These are phyloP conservation scores for Coemansia sp. DNA, from an alignment of 192 early-diverging fungal species.

Conservation along the genomic window DNA sequence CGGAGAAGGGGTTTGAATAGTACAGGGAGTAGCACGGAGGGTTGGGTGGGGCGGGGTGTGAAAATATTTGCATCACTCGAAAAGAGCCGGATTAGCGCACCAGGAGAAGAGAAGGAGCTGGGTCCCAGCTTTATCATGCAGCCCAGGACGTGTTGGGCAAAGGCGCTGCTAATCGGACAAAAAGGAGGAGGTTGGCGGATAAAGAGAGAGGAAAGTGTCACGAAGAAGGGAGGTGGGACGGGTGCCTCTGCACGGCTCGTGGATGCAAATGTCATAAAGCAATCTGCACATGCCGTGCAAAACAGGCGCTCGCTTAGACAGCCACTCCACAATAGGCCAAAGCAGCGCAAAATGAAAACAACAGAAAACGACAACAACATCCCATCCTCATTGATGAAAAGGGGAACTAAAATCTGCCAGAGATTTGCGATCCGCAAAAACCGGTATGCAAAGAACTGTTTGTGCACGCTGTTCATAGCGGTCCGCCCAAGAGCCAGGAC, in stretches of 20 bases:
- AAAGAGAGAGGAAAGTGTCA: conserved; percentile 8
- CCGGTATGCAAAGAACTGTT: not conserved
- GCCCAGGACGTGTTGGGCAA: conserved; percentile 15
- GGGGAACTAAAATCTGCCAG: not conserved
- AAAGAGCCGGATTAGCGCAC: conserved; percentile 14
- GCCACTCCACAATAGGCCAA: conserved; percentile 27
- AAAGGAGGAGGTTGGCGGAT: conserved; percentile 8
- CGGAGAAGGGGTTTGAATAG: not conserved
- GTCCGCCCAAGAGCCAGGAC: not conserved
- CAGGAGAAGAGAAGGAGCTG: conserved; percentile 3
- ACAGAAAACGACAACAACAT: conserved; percentile 22
- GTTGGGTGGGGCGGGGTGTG: conserved; percentile 5
- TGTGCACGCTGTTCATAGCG: not conserved
- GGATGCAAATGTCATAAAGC: conserved; percentile 11
- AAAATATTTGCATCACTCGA: conserved; percentile 11
- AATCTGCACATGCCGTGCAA: conserved; percentile 2
- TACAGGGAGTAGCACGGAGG: conserved; percentile 9
- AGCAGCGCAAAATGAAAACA: conserved; percentile 24
- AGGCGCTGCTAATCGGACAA: conserved; percentile 16
- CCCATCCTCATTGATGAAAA: conserved; percentile 11
- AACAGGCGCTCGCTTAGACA: conserved; percentile 1
- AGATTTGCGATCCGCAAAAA: conserved; percentile 34
- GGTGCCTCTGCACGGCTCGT: conserved; percentile 3
- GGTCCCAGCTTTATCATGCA: conserved; percentile 21
- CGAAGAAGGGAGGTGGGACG: conserved; percentile 6